phyloP scores from a whole-genome alignment of 1,284 basidiomycete genomes.

The Sporisorium scitamineum region DNA sequence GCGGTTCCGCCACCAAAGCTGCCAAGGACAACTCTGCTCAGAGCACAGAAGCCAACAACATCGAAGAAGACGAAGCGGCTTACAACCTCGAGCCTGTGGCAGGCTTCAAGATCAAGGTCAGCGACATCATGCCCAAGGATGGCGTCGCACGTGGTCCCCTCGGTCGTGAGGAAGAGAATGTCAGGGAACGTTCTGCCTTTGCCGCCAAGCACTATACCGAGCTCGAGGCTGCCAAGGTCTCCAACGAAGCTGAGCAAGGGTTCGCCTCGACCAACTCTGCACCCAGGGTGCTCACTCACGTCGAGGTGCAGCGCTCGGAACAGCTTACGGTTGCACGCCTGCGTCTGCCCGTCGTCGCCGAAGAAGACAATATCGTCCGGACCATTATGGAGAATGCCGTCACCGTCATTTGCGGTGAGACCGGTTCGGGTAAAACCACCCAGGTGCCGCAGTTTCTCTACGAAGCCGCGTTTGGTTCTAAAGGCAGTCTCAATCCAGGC shows the following conservation, averaged over 20 bases:
- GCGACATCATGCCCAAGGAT: constrained; percentile 63
- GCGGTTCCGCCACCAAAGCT: constrained; percentile 25
- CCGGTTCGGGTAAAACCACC: constrained; percentile 98
- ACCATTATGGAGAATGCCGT: constrained; percentile 86
- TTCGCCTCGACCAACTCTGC: not conserved
- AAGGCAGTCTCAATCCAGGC: constrained; percentile 89
- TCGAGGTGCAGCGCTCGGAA: constrained; percentile 78
- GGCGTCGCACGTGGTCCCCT: constrained; percentile 66
- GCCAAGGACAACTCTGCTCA: constrained; percentile 12
- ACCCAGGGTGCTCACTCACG: constrained; percentile 70
- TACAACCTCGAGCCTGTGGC: constrained; percentile 62
- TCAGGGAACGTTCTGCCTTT: constrained; percentile 52
- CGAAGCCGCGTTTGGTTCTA: constrained; percentile 93
- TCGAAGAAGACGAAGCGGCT: constrained; percentile 32
- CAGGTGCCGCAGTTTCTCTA: constrained; percentile 94
- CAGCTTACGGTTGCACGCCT: constrained; percentile 84
- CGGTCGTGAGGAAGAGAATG: constrained; percentile 50
- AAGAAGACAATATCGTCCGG: constrained; percentile 95
- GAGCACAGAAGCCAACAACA: constrained; percentile 16
- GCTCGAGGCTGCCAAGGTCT: constrained; percentile 34
- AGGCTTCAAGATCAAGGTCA: constrained; percentile 59
- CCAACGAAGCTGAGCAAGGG: constrained; percentile 6
- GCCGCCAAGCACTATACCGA: constrained; percentile 51
- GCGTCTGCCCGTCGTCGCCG: constrained; percentile 87
- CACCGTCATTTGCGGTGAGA: constrained; percentile 82